phyloP scores from a whole-genome alignment of 1,139 yeast species.

The Nakaseomyces nivariensis region DNA sequence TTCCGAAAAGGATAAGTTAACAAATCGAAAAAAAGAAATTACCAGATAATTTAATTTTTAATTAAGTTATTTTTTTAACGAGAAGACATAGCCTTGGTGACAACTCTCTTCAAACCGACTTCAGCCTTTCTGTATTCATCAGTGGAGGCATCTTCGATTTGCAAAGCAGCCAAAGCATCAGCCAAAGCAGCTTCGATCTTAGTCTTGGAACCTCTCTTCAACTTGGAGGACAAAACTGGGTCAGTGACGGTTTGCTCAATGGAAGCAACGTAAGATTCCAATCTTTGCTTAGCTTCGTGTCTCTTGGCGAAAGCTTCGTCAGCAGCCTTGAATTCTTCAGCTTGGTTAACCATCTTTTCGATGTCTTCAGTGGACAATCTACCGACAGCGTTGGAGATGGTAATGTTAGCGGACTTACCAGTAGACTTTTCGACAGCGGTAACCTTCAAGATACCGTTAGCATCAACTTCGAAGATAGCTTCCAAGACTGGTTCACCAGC shows the following conservation, averaged over 20 bases:
- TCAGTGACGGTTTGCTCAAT: conserved; percentile 93
- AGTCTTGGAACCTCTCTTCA: conserved; percentile 94
- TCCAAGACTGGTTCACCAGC: conserved; percentile 99
- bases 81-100: conserved; percentile 95
- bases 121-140: conserved; percentile 98
- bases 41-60: background rate
- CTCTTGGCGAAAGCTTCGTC: conserved; percentile 99
- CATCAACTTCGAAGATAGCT: conserved; percentile 97
- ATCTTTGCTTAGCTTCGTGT: conserved; percentile 97
- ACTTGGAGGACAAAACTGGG: conserved; percentile 93
- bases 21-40: conserved; percentile 1
- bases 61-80: conserved; percentile 46
- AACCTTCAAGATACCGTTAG: conserved; percentile 97
- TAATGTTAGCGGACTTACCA: conserved; percentile 96
- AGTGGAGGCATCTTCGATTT: conserved; percentile 87
- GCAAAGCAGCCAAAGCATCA: conserved; percentile 94
- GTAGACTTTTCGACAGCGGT: conserved; percentile 97
- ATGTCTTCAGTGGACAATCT: conserved; percentile 92
- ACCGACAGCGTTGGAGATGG: conserved; percentile 97
- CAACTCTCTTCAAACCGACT: conserved; percentile 94
- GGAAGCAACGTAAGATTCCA: conserved; percentile 95
- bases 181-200: conserved; percentile 95
- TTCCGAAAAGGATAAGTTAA: conserved; percentile 1
- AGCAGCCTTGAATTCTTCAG: conserved; percentile 95
- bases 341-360: conserved; percentile 95